Conservation (phyloP, 495 filamentous ascomycete genomes). For the Penicillium coprophilum region DNA sequence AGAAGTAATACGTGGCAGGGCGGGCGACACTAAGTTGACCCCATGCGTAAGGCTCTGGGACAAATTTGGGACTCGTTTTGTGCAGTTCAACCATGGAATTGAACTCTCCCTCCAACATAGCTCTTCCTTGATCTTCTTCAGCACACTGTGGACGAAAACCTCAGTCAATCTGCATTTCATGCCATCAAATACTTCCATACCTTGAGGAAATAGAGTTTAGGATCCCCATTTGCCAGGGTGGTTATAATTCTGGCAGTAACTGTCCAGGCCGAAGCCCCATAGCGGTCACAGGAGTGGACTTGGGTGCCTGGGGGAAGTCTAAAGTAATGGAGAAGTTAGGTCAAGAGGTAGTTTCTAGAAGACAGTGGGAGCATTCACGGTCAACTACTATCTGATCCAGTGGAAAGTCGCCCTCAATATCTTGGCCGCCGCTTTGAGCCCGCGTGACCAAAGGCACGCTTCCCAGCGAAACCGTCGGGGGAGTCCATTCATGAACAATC, state of each 20-base stretch:
- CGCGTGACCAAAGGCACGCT: background rate
- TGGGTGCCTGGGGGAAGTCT: background rate
- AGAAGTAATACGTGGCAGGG: background rate
- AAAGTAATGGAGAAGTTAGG: background rate
- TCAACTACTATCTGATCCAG: background rate
- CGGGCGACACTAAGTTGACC: background rate
- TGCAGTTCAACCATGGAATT: background rate
- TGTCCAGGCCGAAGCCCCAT: slow-evolving; percentile 7
- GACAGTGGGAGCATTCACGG: background rate
- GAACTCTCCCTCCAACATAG: slow-evolving; percentile 3
- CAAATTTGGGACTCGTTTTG: background rate
- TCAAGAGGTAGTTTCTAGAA: background rate
- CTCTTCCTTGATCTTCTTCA: background rate
- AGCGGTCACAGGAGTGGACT: background rate
- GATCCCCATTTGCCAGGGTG: background rate
- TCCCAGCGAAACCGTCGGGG: background rate
- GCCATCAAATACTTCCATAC: background rate
- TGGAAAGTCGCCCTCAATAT: background rate
- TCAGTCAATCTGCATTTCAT: background rate
- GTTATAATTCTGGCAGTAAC: background rate
- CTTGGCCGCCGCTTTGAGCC: background rate
- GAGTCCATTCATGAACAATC: background rate
- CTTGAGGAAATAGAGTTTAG: background rate
- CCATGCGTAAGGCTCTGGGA: slow-evolving; percentile 5
- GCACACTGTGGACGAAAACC: background rate